Base-by-base conservation (phyloP, 805 yeast genomes). In the Pichia paraexigua region DNA sequence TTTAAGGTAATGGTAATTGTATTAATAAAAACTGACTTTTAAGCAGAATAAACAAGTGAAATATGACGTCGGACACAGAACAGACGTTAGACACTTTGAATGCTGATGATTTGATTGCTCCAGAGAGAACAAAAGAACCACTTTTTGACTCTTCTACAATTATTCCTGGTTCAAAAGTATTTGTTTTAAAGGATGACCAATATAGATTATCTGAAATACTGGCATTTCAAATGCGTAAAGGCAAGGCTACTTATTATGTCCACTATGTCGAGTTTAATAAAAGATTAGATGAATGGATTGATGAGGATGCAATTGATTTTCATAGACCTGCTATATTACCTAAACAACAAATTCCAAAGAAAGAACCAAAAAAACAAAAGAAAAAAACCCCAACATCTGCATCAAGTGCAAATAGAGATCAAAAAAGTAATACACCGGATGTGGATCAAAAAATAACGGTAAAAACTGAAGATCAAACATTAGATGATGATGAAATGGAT, bases 211-310 rank as follows among this genome's bases (percentile, higher is more conserved):
- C 98, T 2, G 99, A 94, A 64, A 80, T 94, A 43, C 71, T 94
- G 44, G 88, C 91, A 20, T 76, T 80, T 47, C 88, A 87, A 55
- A 68, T 77, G 45, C 82, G 87, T 61, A 85, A 89, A 64, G 88
- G 91, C 15, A 79, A 85, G 54, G 80, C 82, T 32, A 87, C 80
- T 57, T 91, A 85, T 66, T 94, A 94, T 65, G 96, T 94, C 30
- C 99, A 94, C 67, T 94, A 90, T 70, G 88, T 82, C 49, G 96
- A 91, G 59, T 94, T 84, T 73, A 94, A 94, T 72, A 94, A 94
- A 68, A 85, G 99, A 67, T 76, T 94, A 59, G 99, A 94, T 71
- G 99, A 94, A 67, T 92, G 98, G 98, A 80, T 94, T 8, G 73
- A 77, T 21, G 74, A 79, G 5, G 83, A 81, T 39, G 75, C 95